Conservation (phyloP, 371 early-diverging fungal genomes). For the Cokeromyces recurvatus region DNA sequence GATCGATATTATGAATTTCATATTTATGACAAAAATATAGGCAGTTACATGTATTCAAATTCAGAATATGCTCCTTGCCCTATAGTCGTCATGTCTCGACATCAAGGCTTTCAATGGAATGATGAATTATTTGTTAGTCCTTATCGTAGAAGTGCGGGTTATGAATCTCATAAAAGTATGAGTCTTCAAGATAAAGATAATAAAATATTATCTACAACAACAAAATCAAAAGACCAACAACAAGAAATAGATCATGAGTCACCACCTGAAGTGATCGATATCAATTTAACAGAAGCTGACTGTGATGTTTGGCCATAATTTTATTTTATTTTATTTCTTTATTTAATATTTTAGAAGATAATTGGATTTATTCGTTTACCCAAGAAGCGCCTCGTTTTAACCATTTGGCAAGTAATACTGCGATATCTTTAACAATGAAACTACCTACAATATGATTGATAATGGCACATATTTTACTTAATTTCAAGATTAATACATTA, state of each 20-base stretch:
- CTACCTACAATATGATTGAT: constrained; percentile 38
- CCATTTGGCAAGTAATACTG: constrained; percentile 47
- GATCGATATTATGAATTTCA: constrained; percentile 31
- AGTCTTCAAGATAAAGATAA: constrained; percentile 10
- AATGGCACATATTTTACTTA: constrained; percentile 31
- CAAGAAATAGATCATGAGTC: not conserved
- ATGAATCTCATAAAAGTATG: constrained; percentile 22
- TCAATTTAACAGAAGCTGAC: constrained; percentile 19
- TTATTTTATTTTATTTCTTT: not conserved
- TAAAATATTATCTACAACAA: constrained; percentile 1
- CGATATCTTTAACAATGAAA: constrained; percentile 42
- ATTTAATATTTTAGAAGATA: too few species aligned
- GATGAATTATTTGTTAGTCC: constrained; percentile 22
- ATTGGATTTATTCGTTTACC: constrained; percentile 36
- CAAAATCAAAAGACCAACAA: not conserved
- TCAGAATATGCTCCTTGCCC: constrained; percentile 22
- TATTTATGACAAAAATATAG: constrained; percentile 24
- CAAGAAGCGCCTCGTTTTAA: constrained; percentile 45
- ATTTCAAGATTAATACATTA: constrained; percentile 26
- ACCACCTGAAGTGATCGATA: constrained; percentile 15
- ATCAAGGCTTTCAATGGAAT: constrained; percentile 28
- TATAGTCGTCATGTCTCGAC: constrained; percentile 22
- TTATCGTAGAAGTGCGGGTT: constrained; percentile 15
- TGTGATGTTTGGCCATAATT: constrained; percentile 25
- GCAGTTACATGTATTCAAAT: not conserved